Evolutionary conservation across 225 moss, liverwort and hornwort genomes (phyloP), one percentile per base, ranked within the genome.

Genomic region (Straminergon stramineum): DNA sequence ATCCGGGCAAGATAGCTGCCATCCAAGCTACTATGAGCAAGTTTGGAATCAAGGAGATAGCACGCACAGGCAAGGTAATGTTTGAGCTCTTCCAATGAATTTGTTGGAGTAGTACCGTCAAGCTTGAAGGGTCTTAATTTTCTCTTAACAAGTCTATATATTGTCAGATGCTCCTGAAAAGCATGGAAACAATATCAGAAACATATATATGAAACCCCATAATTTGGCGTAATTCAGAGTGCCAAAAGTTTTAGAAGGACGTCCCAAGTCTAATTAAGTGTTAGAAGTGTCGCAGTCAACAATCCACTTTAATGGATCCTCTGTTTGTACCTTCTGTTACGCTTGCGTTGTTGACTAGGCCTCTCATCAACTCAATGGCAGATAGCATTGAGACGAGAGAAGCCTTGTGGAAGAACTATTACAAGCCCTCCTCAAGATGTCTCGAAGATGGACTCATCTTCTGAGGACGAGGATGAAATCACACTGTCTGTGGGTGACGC

Each of bases 331-430:
- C n/a, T 45, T 85, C 62, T n/a, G 32, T 69, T 73, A 48, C 58
- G 87, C 78, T 52, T 41, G 45, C 22, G 9, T 85, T 82, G 31
- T 51, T 88, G 73, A 92, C 58, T 30, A 41, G 51, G 23, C 32
- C 34, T 87, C 56, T 70, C 28, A 58, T 85, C 56, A n/a, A 51
- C 69, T 87, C 34, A 39, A 81, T 86, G 88, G 70, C 95, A 98
- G 97, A 99, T 99, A 91, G 99, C 99, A 85, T 93, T 99, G 92
- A 95, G 92, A 91, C 94, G 99, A 84, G 99, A 96, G 92, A 95
- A 92, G 82, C 78, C 96, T 41, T 65, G 81, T 85, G 89, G 75
- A 58, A 90, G 90, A 89, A 92, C 77, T 75, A 81, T 90, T 51
- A 74, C 93, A 63, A 87, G 48, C 71, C 28, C 64, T 86, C 35